Evolutionary conservation across 306 rosid genomes (phyloP), one percentile per base, ranked within the genome.

Genomic region (Myrica gale): DNA sequence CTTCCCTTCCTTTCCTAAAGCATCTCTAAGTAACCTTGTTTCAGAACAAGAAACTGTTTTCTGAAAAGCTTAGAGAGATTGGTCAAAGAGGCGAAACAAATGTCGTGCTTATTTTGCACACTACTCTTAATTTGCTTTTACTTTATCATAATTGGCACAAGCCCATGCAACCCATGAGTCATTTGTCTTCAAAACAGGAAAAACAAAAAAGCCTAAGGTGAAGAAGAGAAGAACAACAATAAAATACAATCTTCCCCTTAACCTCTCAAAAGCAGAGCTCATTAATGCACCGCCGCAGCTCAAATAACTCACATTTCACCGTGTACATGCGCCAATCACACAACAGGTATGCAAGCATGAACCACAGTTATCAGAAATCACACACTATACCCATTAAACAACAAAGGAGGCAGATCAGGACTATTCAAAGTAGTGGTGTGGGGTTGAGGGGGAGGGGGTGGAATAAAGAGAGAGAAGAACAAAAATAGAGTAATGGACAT

Each of bases 261-360:
- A 19, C 15, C 32, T 57, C 39, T 8, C 63, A 8, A 9, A 57
- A 17, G 20, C 57, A 53, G 16, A 15, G n/a, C 13, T 6, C n/a
- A 53, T 16, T 53, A 13, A 15, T 17, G 20, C n/a, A 1, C 0
- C 57, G 10, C 7, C 10, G 50, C 10, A 6, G 7, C 9, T 46
- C 65, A n/a, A 71, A 76, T 7, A 79, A 50, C 54, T 37, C 84
- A 79, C 74, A 66, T 15, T 72, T 76, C 74, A 53, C 10, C 50
- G 7, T 7, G 7, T 10, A 2, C 7, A 46, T 46, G 7, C 7
- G 50, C 50, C 50, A 46, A 46, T 10, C 50, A 46, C 50, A 10
- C 57, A 16, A 53, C 21, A 16, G 57, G 17, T 13, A 53, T 17
- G 1, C 57, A 53, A 53, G 20, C 5, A 53, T 53, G 20, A 16